Conservation (phyloP, 78 protist genomes). For the Goniomonas avonlea region DNA sequence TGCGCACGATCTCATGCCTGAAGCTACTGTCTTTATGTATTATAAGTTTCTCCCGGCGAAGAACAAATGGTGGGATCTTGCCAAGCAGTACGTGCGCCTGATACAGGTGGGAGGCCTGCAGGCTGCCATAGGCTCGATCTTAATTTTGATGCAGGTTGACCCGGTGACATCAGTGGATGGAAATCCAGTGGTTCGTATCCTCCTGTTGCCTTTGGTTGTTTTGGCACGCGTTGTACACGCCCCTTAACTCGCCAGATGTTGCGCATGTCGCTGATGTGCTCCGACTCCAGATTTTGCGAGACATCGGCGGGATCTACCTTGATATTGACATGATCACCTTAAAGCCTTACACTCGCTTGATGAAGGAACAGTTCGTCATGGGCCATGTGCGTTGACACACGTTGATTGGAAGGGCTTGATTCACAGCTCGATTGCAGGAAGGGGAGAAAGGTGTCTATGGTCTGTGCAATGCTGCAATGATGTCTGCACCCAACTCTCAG, state of each 20-base stretch:
- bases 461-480: constrained; percentile 13
- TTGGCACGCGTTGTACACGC: neutral
- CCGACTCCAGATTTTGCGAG: neutral
- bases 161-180: neutral
- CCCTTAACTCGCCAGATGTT: neutral
- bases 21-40: neutral
- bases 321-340: constrained; percentile 25
- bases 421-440: neutral
- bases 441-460: neutral
- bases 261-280: constrained; percentile 17
- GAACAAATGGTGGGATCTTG: constrained; percentile 8
- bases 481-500: neutral
- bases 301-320: constrained; percentile 26
- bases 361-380: constrained; percentile 10
- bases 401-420: neutral
- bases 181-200: neutral
- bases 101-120: neutral
- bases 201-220: neutral
- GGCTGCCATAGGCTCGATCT: too few species aligned
- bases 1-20: neutral
- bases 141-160: neutral
- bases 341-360: neutral
- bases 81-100: neutral
- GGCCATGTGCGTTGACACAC: neutral
- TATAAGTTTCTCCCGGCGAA: too few species aligned